Conservation (phyloP, 2,329 filamentous ascomycete genomes). For the Talaromyces pinophilus region DNA sequence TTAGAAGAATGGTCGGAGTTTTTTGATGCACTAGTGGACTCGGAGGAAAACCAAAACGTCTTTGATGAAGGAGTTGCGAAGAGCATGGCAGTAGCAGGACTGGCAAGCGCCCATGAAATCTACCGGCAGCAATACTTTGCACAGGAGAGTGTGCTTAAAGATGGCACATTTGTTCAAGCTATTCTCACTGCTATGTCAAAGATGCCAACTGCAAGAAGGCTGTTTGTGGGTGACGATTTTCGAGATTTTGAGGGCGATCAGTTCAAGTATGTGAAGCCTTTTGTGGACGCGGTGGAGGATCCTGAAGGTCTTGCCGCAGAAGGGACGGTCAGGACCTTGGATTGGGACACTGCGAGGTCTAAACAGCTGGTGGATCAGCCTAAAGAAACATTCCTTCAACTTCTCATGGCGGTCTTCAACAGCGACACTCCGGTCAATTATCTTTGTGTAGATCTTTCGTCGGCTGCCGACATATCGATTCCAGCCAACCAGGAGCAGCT, state of each 20-base stretch:
- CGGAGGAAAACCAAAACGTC: background rate
- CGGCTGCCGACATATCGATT: background rate
- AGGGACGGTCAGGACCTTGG: background rate
- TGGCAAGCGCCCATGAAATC: conserved; percentile 7
- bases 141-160: conserved; percentile 14
- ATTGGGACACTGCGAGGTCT: conserved; percentile 8
- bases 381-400: conserved; percentile 4
- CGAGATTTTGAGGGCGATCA: background rate
- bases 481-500: conserved; percentile 9
- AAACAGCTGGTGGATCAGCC: conserved; percentile 4
- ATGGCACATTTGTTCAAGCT: conserved; percentile 4
- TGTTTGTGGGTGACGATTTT: background rate
- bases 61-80: background rate
- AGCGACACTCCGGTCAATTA: background rate
- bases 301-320: background rate
- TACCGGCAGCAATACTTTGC: conserved; percentile 5
- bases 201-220: conserved; percentile 9
- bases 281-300: background rate
- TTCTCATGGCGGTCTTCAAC: background rate
- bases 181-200: conserved; percentile 11
- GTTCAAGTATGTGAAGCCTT: background rate
- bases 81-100: conserved; percentile 4
- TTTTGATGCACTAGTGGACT: background rate
- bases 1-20: conserved; percentile 1
- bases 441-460: background rate